Evolutionary conservation across 2,329 filamentous ascomycete species (phyloP), one percentile per base, ranked within the genome.

Genomic region (Microcyclospora pomicola): DNA sequence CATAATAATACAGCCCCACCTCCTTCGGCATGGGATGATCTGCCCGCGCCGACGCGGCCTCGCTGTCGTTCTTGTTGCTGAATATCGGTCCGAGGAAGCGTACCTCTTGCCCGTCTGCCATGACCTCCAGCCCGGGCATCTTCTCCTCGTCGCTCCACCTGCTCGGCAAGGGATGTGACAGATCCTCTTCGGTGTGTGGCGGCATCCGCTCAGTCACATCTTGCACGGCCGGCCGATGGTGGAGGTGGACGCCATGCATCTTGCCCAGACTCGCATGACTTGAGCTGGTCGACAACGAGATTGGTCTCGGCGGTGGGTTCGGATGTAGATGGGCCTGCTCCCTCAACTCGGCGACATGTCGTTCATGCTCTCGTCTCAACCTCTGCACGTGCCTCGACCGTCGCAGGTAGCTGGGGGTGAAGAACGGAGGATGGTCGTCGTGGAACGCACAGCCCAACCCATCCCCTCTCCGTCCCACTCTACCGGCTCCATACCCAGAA

Each of bases 1-100:
- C 91, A 54, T 77, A 98, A 59, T 98, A 98, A 60, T 94, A 98
- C 42, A 98, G 80, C 2, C 91, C 91, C 48, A 83, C 91, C 53
- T 93, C 81, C 28, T 77, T 71, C 3, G 91, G 86, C 76, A 96
- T 95, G 35, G 78, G 74, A 56, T 86, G 70, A 58, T 98, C 82
- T 19, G 87, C 75, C 39, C 91, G 77, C 41, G 94, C 77, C 10
- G 83, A 75, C 28, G 77, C 85, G 13, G 85, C 83, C 57, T 96
- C 91, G 53, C 80, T 75, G 41, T 69, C 64, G 33, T 71, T 69
- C 55, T 75, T 75, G 31, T 65, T 63, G 9, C 66, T 59, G 19
- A 24, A 24, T 4, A 24, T 7, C 7, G 19, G 19, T 15, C 73
- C 73, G 31, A 60, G 63, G 52, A 75, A 77, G 42, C 69, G 67